Evolutionary conservation across 2,329 filamentous ascomycete species (phyloP).

Genomic region (Aureobasidium pullulans): DNA sequence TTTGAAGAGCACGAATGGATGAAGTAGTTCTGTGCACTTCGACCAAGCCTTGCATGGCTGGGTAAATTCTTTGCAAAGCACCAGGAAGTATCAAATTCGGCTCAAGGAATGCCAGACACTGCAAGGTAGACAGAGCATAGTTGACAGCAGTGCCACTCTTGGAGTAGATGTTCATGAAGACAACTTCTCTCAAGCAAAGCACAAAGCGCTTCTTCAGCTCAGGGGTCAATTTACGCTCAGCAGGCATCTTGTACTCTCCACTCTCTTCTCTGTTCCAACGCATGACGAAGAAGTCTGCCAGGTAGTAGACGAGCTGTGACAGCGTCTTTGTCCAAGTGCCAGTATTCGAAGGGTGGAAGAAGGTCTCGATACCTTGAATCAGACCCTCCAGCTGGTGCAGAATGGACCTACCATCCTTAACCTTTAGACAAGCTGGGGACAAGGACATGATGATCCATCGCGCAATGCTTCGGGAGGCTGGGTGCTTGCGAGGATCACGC

Average conservation of each 20-base stretch:
- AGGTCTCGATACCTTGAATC: slow-evolving; percentile 92
- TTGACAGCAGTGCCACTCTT: slow-evolving; percentile 90
- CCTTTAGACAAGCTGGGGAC: slow-evolving; percentile 71
- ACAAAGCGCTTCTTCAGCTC: slow-evolving; percentile 87
- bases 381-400: slow-evolving; percentile 81
- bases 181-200: slow-evolving; percentile 78
- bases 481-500: slow-evolving; percentile 88
- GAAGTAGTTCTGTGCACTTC: slow-evolving; percentile 96
- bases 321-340: slow-evolving; percentile 85
- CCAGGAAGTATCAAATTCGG: slow-evolving; percentile 87
- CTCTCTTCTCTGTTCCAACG: slow-evolving; percentile 94
- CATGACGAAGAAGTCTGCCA: slow-evolving; percentile 94
- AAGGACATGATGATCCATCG: slow-evolving; percentile 89
- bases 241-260: slow-evolving; percentile 80
- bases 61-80: slow-evolving; percentile 91
- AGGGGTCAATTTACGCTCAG: slow-evolving; percentile 69
- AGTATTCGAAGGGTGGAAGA: slow-evolving; percentile 96
- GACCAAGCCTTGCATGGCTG: slow-evolving; percentile 89
- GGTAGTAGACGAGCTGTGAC: slow-evolving; percentile 82
- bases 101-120: slow-evolving; percentile 83
- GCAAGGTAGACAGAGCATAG: slow-evolving; percentile 83
- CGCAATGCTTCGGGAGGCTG: slow-evolving; percentile 83
- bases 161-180: slow-evolving; percentile 96
- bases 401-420: slow-evolving; percentile 60
- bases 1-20: slow-evolving; percentile 82